phyloP scores from a whole-genome alignment of 139 green algal species.

The Coelastrella sp. region DNA sequence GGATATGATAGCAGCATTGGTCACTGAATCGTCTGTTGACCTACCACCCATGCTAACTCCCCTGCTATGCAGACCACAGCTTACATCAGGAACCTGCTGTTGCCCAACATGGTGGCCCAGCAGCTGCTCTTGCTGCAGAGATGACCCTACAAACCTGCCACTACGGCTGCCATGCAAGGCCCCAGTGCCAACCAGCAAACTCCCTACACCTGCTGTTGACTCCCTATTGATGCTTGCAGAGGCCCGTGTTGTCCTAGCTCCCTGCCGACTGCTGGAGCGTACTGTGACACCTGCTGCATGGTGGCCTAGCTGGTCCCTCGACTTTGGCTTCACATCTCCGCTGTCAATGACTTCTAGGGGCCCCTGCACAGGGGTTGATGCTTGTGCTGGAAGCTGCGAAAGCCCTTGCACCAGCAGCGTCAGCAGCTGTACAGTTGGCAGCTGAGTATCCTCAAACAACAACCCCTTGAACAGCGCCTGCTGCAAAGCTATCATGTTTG shows the following conservation, averaged over 20 bases:
- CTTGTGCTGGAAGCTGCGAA: constrained; percentile 10
- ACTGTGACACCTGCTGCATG: too few relatives aligned
- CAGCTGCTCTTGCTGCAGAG: constrained; percentile 20
- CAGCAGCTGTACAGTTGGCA: constrained; percentile 66
- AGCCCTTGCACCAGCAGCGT: constrained; percentile 49
- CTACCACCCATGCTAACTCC: background rate
- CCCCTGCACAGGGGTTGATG: background rate
- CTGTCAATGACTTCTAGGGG: background rate
- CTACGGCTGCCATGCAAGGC: background rate
- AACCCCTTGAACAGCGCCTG: constrained; percentile 91
- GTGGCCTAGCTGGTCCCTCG: too few relatives aligned
- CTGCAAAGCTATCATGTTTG: constrained; percentile 67
- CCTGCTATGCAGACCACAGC: background rate
- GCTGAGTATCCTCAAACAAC: constrained; percentile 71
- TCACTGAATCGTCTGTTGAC: too few relatives aligned
- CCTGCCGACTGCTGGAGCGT: background rate
- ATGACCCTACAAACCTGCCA: background rate
- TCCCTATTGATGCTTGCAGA: background rate
- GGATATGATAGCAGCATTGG: background rate
- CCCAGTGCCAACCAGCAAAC: background rate
- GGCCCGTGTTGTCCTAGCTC: background rate
- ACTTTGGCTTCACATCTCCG: too few relatives aligned
- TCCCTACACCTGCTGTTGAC: background rate
- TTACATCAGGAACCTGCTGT: constrained; percentile 17
- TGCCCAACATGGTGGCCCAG: background rate